Conservation (phyloP, 106 monocot genomes). For the Acanthochlamys bracteata region DNA sequence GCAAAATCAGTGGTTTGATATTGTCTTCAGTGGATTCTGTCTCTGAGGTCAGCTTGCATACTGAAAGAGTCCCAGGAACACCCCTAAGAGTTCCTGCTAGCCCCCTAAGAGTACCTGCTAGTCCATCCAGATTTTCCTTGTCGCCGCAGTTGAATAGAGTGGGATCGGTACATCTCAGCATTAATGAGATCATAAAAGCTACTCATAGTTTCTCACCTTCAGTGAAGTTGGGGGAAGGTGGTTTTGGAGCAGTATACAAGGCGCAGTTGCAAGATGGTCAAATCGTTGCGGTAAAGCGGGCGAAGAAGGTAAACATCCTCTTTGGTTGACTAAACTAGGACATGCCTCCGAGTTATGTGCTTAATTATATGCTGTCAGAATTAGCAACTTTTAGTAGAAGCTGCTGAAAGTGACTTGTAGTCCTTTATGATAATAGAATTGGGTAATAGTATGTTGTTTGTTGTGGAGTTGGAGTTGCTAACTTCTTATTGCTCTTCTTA, state of each 20-base stretch:
- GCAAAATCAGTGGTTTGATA: neutral
- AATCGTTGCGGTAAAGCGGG: conserved; percentile 65
- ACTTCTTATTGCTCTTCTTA: too few relatives aligned
- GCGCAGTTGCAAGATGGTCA: conserved; percentile 58
- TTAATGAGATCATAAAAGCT: conserved; percentile 57
- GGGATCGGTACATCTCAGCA: conserved; percentile 47
- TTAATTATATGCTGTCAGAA: too few relatives aligned
- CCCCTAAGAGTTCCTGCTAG: conserved; percentile 5
- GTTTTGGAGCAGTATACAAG: conserved; percentile 74
- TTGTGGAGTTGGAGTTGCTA: too few relatives aligned
- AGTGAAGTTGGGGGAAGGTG: conserved; percentile 61
- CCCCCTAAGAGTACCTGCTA: conserved; percentile 49
- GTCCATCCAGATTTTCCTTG: conserved; percentile 68
- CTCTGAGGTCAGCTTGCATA: conserved; percentile 21
- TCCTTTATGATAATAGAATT: too few relatives aligned
- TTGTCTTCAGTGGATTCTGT: conserved; percentile 37
- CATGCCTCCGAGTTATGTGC: too few relatives aligned
- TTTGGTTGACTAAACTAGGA: too few relatives aligned
- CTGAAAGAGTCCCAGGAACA: conserved; percentile 5
- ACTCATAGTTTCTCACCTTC: conserved; percentile 75
- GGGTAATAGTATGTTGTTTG: too few relatives aligned
- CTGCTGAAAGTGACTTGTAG: too few relatives aligned
- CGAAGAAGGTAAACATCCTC: conserved; percentile 46
- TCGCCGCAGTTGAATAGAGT: conserved; percentile 43
- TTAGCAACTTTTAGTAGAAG: too few relatives aligned